Base-by-base conservation (phyloP, 2,329 filamentous ascomycete genomes). In the Alternaria ventricosa region DNA sequence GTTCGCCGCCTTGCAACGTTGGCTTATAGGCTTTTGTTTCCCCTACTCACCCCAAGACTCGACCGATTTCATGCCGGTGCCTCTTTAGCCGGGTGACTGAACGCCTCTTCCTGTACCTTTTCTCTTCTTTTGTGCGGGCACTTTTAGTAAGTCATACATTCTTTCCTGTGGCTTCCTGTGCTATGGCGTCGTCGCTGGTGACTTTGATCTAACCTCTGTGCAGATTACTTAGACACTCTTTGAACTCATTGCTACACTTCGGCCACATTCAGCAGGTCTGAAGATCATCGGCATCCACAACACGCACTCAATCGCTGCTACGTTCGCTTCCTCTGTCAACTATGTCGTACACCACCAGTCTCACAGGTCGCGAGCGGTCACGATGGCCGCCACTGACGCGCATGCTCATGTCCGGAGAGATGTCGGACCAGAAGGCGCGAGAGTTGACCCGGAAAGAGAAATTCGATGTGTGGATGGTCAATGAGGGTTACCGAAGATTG, bases 381-480 rank as follows among this genome's bases (percentile, higher is more conserved):
- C 87, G 92, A 90, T 94, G 91, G 89, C 92, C 92, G 65, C 92
- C 92, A 15, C 85, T 96, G 59, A 93, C 91, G 64, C 88, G 92
- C 68, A 93, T 95, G 90, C 83, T 96, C 77, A 87, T 94, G 78
- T 93, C 92, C 60, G 92, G 92, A 54, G 91, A 94, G 82, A 91
- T 94, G 87, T 92, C 89, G 58, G 89, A 89, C 73, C 90, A 93
- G 77, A 87, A 84, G 74, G 89, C 91, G 70, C 89, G 89, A 76
- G 86, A 89, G 60, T 82, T 95, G 71, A 88, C 88, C 23, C 80
- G 87, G 66, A 87, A 87, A 75, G 91, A 95, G 79, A 91, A 87
- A 77, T 91, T 95, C 75, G 90, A 94, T 79, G 85, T 89, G 69
- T 96, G 92, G 92, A 94, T 96, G 92, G 90, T 95, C 65, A 95